Percentiles rank a stretch among this genome's conserved stretches.
phyloP scores from a whole-genome alignment of 2,329 filamentous ascomycete genomes.

The Biscogniauxia sp. region DNA sequence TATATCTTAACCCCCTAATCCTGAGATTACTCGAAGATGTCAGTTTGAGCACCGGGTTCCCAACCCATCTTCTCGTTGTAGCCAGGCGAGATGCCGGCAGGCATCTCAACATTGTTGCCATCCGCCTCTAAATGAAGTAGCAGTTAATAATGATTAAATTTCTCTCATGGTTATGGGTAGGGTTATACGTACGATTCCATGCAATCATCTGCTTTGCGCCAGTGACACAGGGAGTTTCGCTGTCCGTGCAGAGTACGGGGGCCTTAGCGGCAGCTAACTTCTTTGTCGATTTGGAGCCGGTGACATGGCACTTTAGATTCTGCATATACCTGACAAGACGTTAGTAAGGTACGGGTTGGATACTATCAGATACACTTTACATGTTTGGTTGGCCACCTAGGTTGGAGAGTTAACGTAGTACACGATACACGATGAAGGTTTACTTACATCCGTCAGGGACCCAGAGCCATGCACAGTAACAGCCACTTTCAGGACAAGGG shows the following conservation, averaged over 20 bases:
- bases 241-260: slow-evolving; percentile 42
- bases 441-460: slow-evolving; percentile 18
- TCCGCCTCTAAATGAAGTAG: slow-evolving; percentile 24
- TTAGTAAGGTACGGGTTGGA: background rate
- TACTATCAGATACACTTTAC: slow-evolving; percentile 2
- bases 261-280: slow-evolving; percentile 40
- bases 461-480: slow-evolving; percentile 22
- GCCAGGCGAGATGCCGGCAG: slow-evolving; percentile 28
- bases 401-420: background rate
- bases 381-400: slow-evolving; percentile 15
- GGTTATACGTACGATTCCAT: slow-evolving; percentile 39
- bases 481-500: slow-evolving; percentile 18
- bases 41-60: slow-evolving; percentile 32
- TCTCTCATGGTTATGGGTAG: background rate
- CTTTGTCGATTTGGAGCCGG: slow-evolving; percentile 39
- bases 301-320: slow-evolving; percentile 48
- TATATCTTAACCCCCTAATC: no score
- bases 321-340: slow-evolving; percentile 39
- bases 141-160: background rate
- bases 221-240: slow-evolving; percentile 35
- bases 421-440: background rate
- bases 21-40: slow-evolving; percentile 22
- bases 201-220: slow-evolving; percentile 52
- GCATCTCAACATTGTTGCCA: slow-evolving; percentile 33
- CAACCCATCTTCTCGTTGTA: slow-evolving; percentile 37